These are phyloP conservation scores for Nakataea oryzae DNA, from an alignment of 2,329 filamentous ascomycete genomes.

Conservation along the genomic window DNA sequence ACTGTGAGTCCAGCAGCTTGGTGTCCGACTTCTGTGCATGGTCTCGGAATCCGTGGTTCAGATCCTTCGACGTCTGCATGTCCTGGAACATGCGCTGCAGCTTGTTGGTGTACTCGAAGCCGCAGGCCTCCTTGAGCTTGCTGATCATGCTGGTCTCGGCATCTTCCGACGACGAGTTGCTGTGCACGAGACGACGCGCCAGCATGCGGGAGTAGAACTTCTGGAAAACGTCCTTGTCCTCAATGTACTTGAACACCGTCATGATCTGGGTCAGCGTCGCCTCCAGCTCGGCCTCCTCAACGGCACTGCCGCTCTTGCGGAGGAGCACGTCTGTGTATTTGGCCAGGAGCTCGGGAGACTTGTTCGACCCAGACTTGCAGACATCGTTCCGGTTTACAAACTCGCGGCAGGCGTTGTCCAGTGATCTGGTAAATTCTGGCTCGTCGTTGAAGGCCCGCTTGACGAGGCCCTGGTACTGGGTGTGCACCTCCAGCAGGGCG, in stretches of 20 bases:
- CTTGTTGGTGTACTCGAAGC: slow-evolving; percentile 99
- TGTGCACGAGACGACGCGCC: slow-evolving; percentile 87
- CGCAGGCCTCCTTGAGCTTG: slow-evolving; percentile 96
- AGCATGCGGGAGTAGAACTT: slow-evolving; percentile 98
- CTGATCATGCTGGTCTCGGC: slow-evolving; percentile 99
- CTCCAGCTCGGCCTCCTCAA: slow-evolving; percentile 90
- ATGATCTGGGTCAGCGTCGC: slow-evolving; percentile 84
- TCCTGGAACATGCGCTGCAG: slow-evolving; percentile 99
- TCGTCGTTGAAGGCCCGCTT: slow-evolving; percentile 90
- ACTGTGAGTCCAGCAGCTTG: slow-evolving; percentile 74
- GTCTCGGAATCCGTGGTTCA: slow-evolving; percentile 82
- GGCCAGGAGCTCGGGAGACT: slow-evolving; percentile 86
- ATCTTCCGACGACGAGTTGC: slow-evolving; percentile 91
- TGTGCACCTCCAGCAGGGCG: slow-evolving; percentile 86
- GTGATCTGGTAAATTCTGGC: slow-evolving; percentile 88
- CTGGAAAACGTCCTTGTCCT: slow-evolving; percentile 99
- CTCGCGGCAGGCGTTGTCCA: slow-evolving; percentile 95
- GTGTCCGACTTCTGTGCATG: slow-evolving; percentile 55
- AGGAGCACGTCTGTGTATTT: slow-evolving; percentile 91
- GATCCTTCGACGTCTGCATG: slow-evolving; percentile 96
- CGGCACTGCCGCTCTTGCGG: slow-evolving; percentile 85
- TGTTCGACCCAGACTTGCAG: slow-evolving; percentile 86
- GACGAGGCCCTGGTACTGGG: slow-evolving; percentile 83
- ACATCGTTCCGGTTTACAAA: slow-evolving; percentile 98
- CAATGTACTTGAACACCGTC: slow-evolving; percentile 99